These are phyloP conservation scores for Aspergillus carlsbadensis DNA, from an alignment of 495 filamentous ascomycete species.

Conservation along the genomic window DNA sequence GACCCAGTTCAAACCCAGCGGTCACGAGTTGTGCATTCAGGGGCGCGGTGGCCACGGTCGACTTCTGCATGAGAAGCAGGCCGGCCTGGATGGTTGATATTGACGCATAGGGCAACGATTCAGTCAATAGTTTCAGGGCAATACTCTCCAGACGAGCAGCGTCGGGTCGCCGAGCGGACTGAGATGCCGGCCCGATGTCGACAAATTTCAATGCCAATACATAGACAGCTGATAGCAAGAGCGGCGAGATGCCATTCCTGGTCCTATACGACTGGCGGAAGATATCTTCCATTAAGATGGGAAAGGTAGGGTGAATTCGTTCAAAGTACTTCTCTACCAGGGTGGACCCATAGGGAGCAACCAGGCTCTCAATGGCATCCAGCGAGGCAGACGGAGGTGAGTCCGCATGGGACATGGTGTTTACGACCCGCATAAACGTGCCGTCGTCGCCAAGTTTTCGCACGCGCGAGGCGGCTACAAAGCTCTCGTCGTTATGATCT, in stretches of 20 bases:
- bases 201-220: conserved; percentile 90
- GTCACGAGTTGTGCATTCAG: conserved; percentile 74
- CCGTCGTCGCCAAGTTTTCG: conserved; percentile 79
- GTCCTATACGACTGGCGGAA: conserved; percentile 85
- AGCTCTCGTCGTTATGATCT: conserved; percentile 41
- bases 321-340: conserved; percentile 86
- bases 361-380: conserved; percentile 77
- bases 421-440: conserved; percentile 70
- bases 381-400: conserved; percentile 56
- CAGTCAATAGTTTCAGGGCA: conserved; percentile 67
- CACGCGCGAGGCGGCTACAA: conserved; percentile 46
- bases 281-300: conserved; percentile 82
- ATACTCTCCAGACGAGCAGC: conserved; percentile 72
- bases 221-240: conserved; percentile 86
- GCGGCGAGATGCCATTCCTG: conserved; percentile 74
- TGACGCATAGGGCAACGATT: conserved; percentile 80
- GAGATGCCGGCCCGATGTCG: conserved; percentile 67
- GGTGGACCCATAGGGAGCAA: conserved; percentile 76
- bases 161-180: conserved; percentile 67
- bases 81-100: conserved; percentile 94
- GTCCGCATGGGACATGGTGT: conserved; percentile 35
- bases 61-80: conserved; percentile 82
- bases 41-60: conserved; percentile 81
- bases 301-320: conserved; percentile 85
- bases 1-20: conserved; percentile 54